Base-by-base conservation (phyloP, 176 grass and related monocot genomes). In the Juncus inflexus region DNA sequence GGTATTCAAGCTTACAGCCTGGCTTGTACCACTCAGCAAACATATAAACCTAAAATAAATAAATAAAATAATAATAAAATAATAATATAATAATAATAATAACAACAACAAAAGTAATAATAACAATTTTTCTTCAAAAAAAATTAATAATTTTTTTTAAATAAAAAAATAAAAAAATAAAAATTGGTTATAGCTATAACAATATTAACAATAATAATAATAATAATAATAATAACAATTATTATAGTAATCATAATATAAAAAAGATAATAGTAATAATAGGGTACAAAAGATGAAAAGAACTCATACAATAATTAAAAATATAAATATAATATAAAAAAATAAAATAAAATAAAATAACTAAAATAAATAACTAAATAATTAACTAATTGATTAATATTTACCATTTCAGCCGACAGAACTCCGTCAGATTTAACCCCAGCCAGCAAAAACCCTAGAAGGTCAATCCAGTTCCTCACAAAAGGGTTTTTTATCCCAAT, bases 1-100 rank as follows among this genome's bases (percentile, higher is more conserved):
- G 94, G 41, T 99, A 92, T 75, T 99, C 94, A 14, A 99, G 88
- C 65, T 42, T 52, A 79, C 94, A 92, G 38, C 94, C 94, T 66
- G 88, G 88, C 81, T 99, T 92, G 76, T 92, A 90, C 94, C 88
- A 99, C 88, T 99, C 94, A 75, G 88, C 94, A 99, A 99, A 99
- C 94, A 99, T 99, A 74, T 99, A 90, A 80, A 99, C 76, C 94
- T 97, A 80, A 74, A 52, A 64, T 70, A 53, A 37, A 78, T 28
- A 67, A 80, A 82, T 73, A 63, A 71, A 12, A 55, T 76, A 86
- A 73, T 55, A 41, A 80, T 57, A 19, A 77, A 64, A 69, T 13
- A 37, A 36, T 15, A 52, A 2, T 53, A 52, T 28, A 28, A 28
- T 28, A 28, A 28, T 28, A 28, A 28, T 28, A 28, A 28, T 28